phyloP scores from a whole-genome alignment of 73 alveolate genomes.

The Paramecium tetraurelia region DNA sequence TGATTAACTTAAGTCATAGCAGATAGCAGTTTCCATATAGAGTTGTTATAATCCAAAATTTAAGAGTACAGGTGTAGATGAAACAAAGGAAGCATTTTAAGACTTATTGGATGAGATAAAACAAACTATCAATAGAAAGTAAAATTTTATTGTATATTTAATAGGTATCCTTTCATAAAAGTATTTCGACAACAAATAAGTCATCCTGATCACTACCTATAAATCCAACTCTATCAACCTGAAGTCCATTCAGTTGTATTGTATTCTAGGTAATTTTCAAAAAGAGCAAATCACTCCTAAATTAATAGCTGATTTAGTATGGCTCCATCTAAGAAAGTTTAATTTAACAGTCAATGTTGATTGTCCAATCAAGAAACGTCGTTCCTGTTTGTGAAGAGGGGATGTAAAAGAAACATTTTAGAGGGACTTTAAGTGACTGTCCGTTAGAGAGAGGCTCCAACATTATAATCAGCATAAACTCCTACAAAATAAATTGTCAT shows the following conservation, averaged over 20 bases:
- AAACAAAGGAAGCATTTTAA: not conserved
- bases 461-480: slow-evolving; percentile 17
- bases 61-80: slow-evolving; percentile 15
- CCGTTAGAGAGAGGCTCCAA: slow-evolving; percentile 36
- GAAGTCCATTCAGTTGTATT: not conserved
- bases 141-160: not conserved
- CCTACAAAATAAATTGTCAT: slow-evolving; percentile 15
- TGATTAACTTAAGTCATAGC: not conserved
- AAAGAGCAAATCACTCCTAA: not conserved
- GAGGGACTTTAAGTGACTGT: slow-evolving; percentile 46
- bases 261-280: not conserved
- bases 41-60: slow-evolving; percentile 26
- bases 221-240: slow-evolving; percentile 17
- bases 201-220: slow-evolving; percentile 1
- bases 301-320: slow-evolving; percentile 1
- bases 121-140: slow-evolving; percentile 43
- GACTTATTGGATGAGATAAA: slow-evolving; percentile 29
- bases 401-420: not conserved
- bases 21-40: slow-evolving; percentile 36
- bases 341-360: slow-evolving; percentile 44
- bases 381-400: slow-evolving; percentile 43
- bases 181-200: not conserved
- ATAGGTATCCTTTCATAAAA: slow-evolving; percentile 10
- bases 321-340: slow-evolving; percentile 33
- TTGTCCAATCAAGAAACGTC: slow-evolving; percentile 18